Evolutionary conservation across 1,284 basidiomycete species (phyloP).

Genomic region (Wallemia mellicola): DNA sequence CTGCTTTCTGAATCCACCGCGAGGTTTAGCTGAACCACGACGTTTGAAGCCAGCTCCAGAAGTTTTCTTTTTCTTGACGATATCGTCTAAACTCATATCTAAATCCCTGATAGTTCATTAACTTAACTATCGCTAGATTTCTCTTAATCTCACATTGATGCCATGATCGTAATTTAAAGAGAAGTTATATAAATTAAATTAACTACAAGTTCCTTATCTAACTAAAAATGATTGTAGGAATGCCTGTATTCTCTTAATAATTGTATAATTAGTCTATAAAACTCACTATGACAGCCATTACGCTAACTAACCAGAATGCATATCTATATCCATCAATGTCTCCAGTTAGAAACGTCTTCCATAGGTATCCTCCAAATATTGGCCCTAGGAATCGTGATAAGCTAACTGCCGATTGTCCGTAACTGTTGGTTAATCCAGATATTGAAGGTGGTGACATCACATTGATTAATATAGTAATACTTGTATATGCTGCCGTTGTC

Average conservation of each 20-base stretch:
- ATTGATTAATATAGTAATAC: not conserved
- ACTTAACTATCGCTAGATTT: too few species aligned
- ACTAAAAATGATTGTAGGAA: not conserved
- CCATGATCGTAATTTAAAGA: not conserved
- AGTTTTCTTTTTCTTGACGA: not conserved
- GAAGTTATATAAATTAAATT: not conserved
- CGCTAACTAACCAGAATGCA: not conserved
- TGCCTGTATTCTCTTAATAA: not conserved
- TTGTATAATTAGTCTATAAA: not conserved
- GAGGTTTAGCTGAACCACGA: not conserved
- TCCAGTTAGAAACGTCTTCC: not conserved
- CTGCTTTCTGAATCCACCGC: not conserved
- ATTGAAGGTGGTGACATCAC: not conserved
- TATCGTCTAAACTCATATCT: not conserved
- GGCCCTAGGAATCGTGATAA: not conserved
- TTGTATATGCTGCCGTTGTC: not conserved
- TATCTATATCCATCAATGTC: not conserved
- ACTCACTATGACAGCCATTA: not conserved
- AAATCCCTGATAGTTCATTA: too few species aligned
- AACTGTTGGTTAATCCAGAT: not conserved
- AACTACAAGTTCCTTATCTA: not conserved
- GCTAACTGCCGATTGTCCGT: not conserved
- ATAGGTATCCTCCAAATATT: not conserved
- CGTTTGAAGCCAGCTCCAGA: not conserved
- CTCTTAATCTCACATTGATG: not conserved